Evolutionary conservation across 352 stramenopile species (phyloP), one percentile per base, ranked within the genome.

Genomic region (Phytophthora fragariae): DNA sequence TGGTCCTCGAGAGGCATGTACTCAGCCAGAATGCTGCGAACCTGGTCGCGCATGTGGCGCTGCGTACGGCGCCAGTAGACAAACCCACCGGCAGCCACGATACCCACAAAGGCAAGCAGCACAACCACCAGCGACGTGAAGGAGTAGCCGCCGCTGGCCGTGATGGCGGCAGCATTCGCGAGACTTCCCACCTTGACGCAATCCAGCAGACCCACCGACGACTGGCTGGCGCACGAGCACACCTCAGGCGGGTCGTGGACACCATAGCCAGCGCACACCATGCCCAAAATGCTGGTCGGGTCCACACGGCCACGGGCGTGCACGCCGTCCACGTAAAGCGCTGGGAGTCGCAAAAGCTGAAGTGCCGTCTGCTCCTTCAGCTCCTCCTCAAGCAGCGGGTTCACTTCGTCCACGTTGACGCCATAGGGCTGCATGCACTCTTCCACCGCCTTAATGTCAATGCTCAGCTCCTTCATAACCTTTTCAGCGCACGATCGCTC

Each of bases 1-100:
- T 96, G 88, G 69, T 97, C 91, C 68, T 99, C 94, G 24, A 99
- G 73, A 49, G 97, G 97, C 95, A 99, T 98, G 83, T 99, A 99
- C 81, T 99, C 95, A 19, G 97, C 95, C 68, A 99, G 75, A 63
- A 99, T 99, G 54, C 94, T 97, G 68, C 93, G 91, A 53, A 99
- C 95, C 75, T 99, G 95, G 55, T 97, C 93, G 68, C 94, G 93
- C 97, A 99, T 99, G 75, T 98, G 91, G 55, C 88, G 89, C 72
- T 97, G 89, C 14, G 92, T 98, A 75, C 91, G 91, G 41, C 94
- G 93, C 77, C 91, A 98, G 81, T 99, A 97, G 49, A 96, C 90
- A 70, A 95, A 91, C 0, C 90, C 91, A 57, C 92, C 83, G 17
- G 79, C 72, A 67, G 82, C 80, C 52, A 98, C 92, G 21, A 85